Evolutionary conservation across 2,329 filamentous ascomycete genomes (phyloP).

Genomic region (Neofusicoccum sp.): DNA sequence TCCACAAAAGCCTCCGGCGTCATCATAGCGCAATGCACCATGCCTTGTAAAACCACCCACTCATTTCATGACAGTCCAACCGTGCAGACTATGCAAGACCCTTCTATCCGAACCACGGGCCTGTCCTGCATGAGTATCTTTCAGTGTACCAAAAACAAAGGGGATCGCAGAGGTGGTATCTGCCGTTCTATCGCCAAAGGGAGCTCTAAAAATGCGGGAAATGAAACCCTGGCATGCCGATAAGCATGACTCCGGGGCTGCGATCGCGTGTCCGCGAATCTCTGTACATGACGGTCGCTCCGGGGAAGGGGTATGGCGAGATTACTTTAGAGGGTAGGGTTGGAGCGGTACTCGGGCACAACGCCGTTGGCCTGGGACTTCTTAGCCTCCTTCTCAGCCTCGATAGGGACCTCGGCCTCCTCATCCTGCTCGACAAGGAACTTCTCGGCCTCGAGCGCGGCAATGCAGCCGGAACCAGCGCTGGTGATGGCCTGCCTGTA

Average conservation of each 20-base stretch:
- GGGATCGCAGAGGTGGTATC: conserved; percentile 17
- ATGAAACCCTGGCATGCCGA: background rate
- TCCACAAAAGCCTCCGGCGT: conserved; percentile 10
- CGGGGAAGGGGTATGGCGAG: background rate
- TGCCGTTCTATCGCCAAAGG: conserved; percentile 14
- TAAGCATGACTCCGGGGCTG: background rate
- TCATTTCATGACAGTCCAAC: conserved; percentile 8
- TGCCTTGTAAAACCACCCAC: background rate
- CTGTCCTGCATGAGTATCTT: conserved; percentile 9
- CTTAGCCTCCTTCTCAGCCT: conserved; percentile 53
- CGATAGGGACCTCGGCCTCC: conserved; percentile 49
- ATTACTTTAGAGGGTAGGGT: conserved; percentile 61
- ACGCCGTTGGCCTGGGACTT: conserved; percentile 56
- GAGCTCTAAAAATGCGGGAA: conserved; percentile 11
- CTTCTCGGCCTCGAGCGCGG: conserved; percentile 94
- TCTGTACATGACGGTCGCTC: conserved; percentile 14
- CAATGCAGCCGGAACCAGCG: conserved; percentile 92
- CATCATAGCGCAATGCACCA: background rate
- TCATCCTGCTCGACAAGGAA: conserved; percentile 78
- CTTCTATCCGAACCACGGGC: conserved; percentile 6
- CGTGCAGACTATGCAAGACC: conserved; percentile 6
- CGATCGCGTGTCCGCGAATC: background rate
- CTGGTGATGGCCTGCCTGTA: conserved; percentile 98
- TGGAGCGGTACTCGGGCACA: conserved; percentile 64
- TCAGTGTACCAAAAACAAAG: conserved; percentile 1